Evolutionary conservation across 176 grass and related monocot genomes (phyloP), one percentile per base, ranked within the genome.

Genomic region (Alloteropsis semialata): DNA sequence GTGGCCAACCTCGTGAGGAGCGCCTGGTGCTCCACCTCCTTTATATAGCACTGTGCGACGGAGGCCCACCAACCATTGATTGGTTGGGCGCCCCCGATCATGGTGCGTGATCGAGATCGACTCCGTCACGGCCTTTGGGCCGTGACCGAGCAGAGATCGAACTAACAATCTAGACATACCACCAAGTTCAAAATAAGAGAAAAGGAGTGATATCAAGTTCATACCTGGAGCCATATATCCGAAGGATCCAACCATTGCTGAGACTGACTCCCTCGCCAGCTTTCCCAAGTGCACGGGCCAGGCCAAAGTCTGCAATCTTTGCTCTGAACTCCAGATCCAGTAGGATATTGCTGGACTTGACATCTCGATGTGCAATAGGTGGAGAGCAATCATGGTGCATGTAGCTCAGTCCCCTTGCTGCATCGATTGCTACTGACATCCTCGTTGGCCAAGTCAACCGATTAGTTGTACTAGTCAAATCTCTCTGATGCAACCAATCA

Each of bases 141-240:
- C n/a, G n/a, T n/a, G n/a, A n/a, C n/a, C n/a, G n/a, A n/a, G n/a
- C n/a, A n/a, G n/a, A n/a, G n/a, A n/a, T n/a, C n/a, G n/a, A n/a
- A n/a, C n/a, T n/a, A n/a, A n/a, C n/a, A n/a, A 43, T 34, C 64
- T 65, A 53, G 5, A 16, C 22, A 29, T 38, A 37, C 12, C 59
- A 76, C 16, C 3, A 5, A 28, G 6, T 53, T 76, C 27, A 85
- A 69, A 53, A 44, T 57, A 65, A 57, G 3, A 22, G 12, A 11
- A 1, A 53, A 48, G 53, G 30, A 15, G 53, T 28, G 1, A n/a
- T 14, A 44, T 3, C 24, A 58, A 73, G 32, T 75, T 49, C 45
- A 73, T 61, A 88, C 93, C 88, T 88, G 85, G 93, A 74, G 87
- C 82, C 30, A 90, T 96, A 44, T 96, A 88, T 48, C 93, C 90